A percentile compares a stretch with the other conserved stretches of the same genome.
Evolutionary conservation across 192 early-diverging fungal genomes (phyloP).

Genomic region (Thamnidium elegans): DNA sequence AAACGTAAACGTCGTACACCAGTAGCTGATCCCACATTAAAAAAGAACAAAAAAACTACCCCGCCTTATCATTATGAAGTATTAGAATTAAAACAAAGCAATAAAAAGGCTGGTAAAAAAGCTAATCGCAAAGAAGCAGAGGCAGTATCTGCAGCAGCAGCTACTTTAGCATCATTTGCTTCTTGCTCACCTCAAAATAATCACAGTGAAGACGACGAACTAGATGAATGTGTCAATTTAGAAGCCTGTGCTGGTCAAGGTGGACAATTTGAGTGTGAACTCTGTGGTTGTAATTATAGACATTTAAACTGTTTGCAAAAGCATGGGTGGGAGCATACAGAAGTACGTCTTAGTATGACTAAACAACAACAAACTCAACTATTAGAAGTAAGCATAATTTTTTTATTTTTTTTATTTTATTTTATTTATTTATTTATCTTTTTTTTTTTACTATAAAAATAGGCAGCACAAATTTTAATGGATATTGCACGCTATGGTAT

Average conservation of each 20-base stretch:
- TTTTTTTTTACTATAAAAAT: neutral
- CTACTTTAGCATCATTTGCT: conserved; percentile 29
- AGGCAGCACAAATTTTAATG: conserved; percentile 35
- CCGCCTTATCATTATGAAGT: conserved; percentile 28
- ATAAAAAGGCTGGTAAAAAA: conserved; percentile 16
- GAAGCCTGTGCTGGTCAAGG: conserved; percentile 8
- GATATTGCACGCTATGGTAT: conserved; percentile 26
- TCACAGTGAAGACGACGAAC: neutral
- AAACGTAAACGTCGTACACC: conserved; percentile 26
- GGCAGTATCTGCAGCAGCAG: conserved; percentile 27
- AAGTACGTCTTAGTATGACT: neutral
- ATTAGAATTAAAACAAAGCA: conserved; percentile 9
- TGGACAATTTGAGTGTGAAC: conserved; percentile 5
- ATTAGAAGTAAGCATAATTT: conserved; percentile 21
- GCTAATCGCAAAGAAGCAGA: conserved; percentile 19
- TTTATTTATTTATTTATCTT: neutral
- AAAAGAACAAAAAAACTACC: conserved; percentile 6
- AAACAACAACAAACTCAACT: conserved; percentile 31
- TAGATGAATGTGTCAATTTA: conserved; percentile 19
- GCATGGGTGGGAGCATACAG: conserved; percentile 15
- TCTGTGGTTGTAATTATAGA: conserved; percentile 7
- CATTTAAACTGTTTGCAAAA: conserved; percentile 18
- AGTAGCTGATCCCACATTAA: neutral
- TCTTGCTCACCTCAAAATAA: neutral
- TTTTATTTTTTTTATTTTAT: neutral